Evolutionary conservation across 2,329 filamentous ascomycete genomes (phyloP).

Genomic region (Botrytis fabae): DNA sequence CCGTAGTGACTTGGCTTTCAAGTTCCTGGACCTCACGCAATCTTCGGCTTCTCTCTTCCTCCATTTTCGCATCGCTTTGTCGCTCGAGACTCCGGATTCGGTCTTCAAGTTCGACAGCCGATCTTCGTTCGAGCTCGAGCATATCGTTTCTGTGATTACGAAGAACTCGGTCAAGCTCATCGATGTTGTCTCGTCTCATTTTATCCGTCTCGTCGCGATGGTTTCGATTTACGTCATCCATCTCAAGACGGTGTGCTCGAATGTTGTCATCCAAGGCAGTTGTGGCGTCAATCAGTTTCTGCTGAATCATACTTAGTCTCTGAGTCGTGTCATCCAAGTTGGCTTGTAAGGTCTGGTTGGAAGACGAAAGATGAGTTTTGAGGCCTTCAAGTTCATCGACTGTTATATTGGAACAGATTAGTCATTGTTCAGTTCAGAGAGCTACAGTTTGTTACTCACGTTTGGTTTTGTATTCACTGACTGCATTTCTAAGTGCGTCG

Average conservation of each 20-base stretch:
- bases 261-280: conserved; percentile 51
- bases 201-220: conserved; percentile 59
- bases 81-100: conserved; percentile 39
- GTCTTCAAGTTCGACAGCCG: conserved; percentile 49
- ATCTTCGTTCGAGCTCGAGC: conserved; percentile 60
- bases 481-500: conserved; percentile 69
- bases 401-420: conserved; percentile 26
- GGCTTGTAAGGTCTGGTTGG: conserved; percentile 58
- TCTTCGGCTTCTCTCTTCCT: conserved; percentile 61
- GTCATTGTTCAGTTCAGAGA: background rate
- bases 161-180: conserved; percentile 58
- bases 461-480: conserved; percentile 68
- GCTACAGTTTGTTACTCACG: conserved; percentile 43
- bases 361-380: conserved; percentile 36
- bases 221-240: conserved; percentile 55
- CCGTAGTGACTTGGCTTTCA: conserved; percentile 52
- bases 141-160: conserved; percentile 68
- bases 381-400: conserved; percentile 52
- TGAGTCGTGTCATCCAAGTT: conserved; percentile 65
- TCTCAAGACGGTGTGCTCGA: conserved; percentile 52
- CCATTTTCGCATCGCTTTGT: conserved; percentile 52
- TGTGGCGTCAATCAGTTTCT: conserved; percentile 51
- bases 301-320: conserved; percentile 33
- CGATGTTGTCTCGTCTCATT: conserved; percentile 50
- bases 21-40: conserved; percentile 67